Evolutionary conservation across 2,329 filamentous ascomycete genomes (phyloP).

Genomic region (Aspergillus proliferans): DNA sequence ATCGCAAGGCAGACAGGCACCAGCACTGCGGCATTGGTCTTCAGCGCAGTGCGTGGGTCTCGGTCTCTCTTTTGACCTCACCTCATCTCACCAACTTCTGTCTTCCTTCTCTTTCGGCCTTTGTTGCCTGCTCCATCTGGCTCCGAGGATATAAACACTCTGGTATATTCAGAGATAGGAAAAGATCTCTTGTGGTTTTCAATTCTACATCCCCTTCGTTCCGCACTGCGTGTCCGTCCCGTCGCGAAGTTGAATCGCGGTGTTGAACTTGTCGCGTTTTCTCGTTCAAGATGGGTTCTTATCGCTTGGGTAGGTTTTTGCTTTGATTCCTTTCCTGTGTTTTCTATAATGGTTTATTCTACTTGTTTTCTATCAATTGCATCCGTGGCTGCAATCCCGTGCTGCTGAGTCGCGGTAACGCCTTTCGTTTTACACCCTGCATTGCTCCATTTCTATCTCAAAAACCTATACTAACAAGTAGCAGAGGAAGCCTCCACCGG

Average conservation of each 20-base stretch:
- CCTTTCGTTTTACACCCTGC: too few relatives aligned
- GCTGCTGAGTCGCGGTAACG: too few relatives aligned
- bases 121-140: neutral
- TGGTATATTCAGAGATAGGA: too few relatives aligned
- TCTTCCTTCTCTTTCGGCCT: neutral
- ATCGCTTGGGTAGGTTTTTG: constrained; percentile 11
- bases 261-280: constrained; percentile 1
- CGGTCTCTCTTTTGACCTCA: neutral
- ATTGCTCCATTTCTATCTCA: too few relatives aligned
- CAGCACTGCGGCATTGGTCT: constrained; percentile 17
- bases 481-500: constrained; percentile 64
- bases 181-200: neutral
- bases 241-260: neutral
- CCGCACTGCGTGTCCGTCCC: neutral
- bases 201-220: neutral
- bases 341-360: neutral
- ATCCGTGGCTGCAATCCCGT: neutral
- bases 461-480: constrained; percentile 7
- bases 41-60: constrained; percentile 15
- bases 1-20: too few relatives aligned
- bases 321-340: neutral
- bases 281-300: constrained; percentile 6
- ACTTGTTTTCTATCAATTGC: neutral
- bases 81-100: neutral
- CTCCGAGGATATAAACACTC: too few relatives aligned